A percentile compares a stretch with the other conserved stretches of the same genome.
These are phyloP conservation scores for Melaleuca quinquenervia DNA, from an alignment of 345 rosid genomes.

Conservation along the genomic window DNA sequence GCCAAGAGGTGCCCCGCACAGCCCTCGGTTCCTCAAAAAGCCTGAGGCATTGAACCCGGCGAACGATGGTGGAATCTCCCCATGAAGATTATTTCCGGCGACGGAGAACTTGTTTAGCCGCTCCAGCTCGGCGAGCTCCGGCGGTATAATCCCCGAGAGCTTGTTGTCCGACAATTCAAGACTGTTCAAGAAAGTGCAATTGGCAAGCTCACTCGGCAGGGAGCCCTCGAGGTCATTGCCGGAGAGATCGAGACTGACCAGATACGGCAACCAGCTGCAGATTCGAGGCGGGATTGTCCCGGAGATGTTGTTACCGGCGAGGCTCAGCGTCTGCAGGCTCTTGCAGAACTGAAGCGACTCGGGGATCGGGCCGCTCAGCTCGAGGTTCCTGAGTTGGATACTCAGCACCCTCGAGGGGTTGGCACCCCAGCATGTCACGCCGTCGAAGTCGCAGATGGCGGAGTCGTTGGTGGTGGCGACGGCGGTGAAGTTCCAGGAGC, in stretches of 20 bases:
- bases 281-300: slow-evolving; percentile 33
- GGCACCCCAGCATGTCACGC: slow-evolving; percentile 39
- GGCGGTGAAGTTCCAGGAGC: slow-evolving; percentile 26
- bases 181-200: slow-evolving; percentile 34
- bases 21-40: slow-evolving; percentile 21
- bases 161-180: slow-evolving; percentile 20
- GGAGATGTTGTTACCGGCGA: slow-evolving; percentile 30
- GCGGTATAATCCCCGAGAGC: slow-evolving; percentile 35
- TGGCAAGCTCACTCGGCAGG: slow-evolving; percentile 26
- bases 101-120: slow-evolving; percentile 30
- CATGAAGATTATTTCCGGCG: slow-evolving; percentile 25
- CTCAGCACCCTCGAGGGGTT: slow-evolving; percentile 25
- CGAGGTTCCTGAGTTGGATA: slow-evolving; percentile 16
- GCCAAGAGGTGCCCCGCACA: slow-evolving; percentile 41
- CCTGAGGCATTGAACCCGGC: slow-evolving; percentile 8
- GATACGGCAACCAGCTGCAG: slow-evolving; percentile 36
- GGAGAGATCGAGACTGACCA: slow-evolving; percentile 40
- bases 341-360: slow-evolving; percentile 31
- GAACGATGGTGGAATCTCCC: slow-evolving; percentile 33
- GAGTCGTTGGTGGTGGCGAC: slow-evolving; percentile 23
- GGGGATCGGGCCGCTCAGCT: slow-evolving; percentile 33
- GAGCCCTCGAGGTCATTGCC: slow-evolving; percentile 25
- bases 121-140: slow-evolving; percentile 17
- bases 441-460: slow-evolving; percentile 30
- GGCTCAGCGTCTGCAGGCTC: slow-evolving; percentile 28